These are phyloP conservation scores for Caulochytrium protostelioides DNA, from an alignment of 371 early-diverging fungal species.

Conservation along the genomic window DNA sequence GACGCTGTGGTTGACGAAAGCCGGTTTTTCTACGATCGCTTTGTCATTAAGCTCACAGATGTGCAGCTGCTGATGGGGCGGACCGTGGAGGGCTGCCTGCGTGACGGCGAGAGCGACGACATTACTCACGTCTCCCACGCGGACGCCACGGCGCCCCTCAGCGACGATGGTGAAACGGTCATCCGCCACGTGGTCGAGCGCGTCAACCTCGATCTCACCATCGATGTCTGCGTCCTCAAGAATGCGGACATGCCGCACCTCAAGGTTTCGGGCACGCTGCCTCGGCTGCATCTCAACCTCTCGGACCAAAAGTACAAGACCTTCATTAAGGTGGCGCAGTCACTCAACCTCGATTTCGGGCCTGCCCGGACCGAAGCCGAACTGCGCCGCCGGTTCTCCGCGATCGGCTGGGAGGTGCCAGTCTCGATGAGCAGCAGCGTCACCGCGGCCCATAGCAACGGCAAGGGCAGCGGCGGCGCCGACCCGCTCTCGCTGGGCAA, in stretches of 20 bases:
- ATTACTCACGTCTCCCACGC: not conserved
- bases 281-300: slow-evolving; percentile 66
- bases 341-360: slow-evolving; percentile 13
- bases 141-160: not conserved
- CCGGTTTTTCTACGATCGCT: slow-evolving; percentile 78
- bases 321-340: slow-evolving; percentile 64
- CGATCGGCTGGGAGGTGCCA: slow-evolving; percentile 3
- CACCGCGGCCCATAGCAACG: too few species aligned
- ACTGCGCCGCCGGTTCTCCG: not conserved
- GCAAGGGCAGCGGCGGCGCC: too few species aligned
- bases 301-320: slow-evolving; percentile 84
- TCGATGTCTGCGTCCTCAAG: slow-evolving; percentile 68
- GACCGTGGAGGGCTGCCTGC: slow-evolving; percentile 48
- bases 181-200: slow-evolving; percentile 61
- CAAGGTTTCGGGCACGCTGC: slow-evolving; percentile 60
- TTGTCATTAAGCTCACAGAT: slow-evolving; percentile 54
- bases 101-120: slow-evolving; percentile 23
- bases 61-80: slow-evolving; percentile 65
- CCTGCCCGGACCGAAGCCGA: not conserved
- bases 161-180: not conserved
- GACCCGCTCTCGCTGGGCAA: too few species aligned
- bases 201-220: slow-evolving; percentile 56
- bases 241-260: slow-evolving; percentile 48
- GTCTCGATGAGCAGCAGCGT: slow-evolving; percentile 7
- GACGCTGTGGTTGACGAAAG: slow-evolving; percentile 32